Conservation (phyloP, 257 asterid species). For the Plantago elongata region DNA sequence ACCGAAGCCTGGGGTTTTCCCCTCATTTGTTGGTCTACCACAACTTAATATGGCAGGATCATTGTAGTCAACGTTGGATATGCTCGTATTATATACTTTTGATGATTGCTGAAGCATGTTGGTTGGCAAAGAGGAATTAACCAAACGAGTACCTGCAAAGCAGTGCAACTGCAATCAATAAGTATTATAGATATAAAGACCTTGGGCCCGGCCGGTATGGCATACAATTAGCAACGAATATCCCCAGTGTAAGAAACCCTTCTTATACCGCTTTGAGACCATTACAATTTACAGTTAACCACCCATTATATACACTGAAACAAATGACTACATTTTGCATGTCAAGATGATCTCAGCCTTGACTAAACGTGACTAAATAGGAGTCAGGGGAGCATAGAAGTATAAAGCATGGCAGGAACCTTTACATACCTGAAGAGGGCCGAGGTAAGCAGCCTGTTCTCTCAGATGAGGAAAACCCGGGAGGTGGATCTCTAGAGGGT, state of each 20-base stretch:
- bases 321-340: too few species aligned
- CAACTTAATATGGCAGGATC: slow-evolving; percentile 47
- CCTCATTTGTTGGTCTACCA: slow-evolving; percentile 38
- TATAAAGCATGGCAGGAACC: neutral
- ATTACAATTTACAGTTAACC: too few species aligned
- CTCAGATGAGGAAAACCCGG: slow-evolving; percentile 62
- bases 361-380: neutral
- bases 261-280: too few species aligned
- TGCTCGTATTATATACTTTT: slow-evolving; percentile 31
- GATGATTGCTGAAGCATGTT: slow-evolving; percentile 35
- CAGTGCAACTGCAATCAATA: neutral
- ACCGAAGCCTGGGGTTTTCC: slow-evolving; percentile 32
- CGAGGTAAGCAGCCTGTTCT: slow-evolving; percentile 39
- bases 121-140: slow-evolving; percentile 39
- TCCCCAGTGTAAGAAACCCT: too few species aligned
- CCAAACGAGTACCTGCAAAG: slow-evolving; percentile 49
- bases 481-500: slow-evolving; percentile 75
- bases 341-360: too few species aligned
- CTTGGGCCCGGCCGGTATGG: too few species aligned
- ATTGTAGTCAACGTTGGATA: slow-evolving; percentile 38
- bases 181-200: neutral
- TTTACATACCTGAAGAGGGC: slow-evolving; percentile 50
- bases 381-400: neutral
- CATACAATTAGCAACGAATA: too few species aligned
- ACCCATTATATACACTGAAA: too few species aligned